These are phyloP conservation scores for Quillaja saponaria DNA, from an alignment of 306 rosid genomes.

Conservation along the genomic window DNA sequence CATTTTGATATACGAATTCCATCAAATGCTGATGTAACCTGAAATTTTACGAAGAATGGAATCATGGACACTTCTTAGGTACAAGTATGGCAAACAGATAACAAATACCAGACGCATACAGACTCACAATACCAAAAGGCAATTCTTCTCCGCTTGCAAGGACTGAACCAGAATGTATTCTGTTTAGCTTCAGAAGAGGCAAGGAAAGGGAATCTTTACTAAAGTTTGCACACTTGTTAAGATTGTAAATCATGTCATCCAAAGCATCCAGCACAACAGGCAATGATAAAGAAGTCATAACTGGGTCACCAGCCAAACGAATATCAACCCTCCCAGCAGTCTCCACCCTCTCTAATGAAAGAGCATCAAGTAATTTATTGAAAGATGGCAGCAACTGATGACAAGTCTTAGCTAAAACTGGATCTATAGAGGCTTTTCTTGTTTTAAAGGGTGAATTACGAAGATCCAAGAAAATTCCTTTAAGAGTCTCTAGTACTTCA, in stretches of 20 bases:
- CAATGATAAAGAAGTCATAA: conserved; percentile 69
- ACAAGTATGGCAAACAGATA: conserved; percentile 27
- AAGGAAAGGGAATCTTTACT: conserved; percentile 49
- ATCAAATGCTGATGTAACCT: conserved; percentile 91
- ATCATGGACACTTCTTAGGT: conserved; percentile 27
- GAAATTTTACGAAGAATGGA: conserved; percentile 34
- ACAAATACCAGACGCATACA: conserved; percentile 31
- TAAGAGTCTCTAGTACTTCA: conserved; percentile 53
- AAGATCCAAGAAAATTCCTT: conserved; percentile 51
- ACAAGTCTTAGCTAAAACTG: conserved; percentile 34
- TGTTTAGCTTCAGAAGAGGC: conserved; percentile 71
- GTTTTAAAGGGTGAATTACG: conserved; percentile 59
- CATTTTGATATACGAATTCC: conserved; percentile 71
- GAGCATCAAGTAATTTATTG: conserved; percentile 54
- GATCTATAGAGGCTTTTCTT: conserved; percentile 59
- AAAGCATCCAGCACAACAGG: conserved; percentile 75
- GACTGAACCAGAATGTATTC: conserved; percentile 89
- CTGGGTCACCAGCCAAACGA: conserved; percentile 65
- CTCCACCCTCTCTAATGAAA: conserved; percentile 55
- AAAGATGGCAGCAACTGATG: conserved; percentile 61
- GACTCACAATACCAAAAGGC: conserved; percentile 92
- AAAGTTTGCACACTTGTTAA: conserved; percentile 54
- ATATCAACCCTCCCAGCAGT: conserved; percentile 63
- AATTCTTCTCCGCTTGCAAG: conserved; percentile 87
- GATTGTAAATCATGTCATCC: conserved; percentile 54